Base-by-base conservation (phyloP, 179 eudicot genomes). In the Spinacia oleracea region DNA sequence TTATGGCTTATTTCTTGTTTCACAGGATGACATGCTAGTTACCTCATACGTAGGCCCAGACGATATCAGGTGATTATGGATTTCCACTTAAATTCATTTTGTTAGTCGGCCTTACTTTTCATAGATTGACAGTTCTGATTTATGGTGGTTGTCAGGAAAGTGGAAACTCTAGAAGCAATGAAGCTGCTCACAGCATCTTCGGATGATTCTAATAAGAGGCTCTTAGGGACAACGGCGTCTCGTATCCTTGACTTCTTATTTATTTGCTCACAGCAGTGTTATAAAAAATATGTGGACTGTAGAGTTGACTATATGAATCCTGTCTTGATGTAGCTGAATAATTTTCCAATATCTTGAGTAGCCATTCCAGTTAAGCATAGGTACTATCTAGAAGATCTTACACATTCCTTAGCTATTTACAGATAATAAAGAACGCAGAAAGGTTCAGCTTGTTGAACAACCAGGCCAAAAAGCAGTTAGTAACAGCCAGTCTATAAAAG, bases 371-470 rank as follows among this genome's bases (percentile, higher is more conserved):
- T 38, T 43, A 9, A 43, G 69, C 55, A 60, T 29, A n/a, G n/a
- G 27, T 45, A 56, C 29, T 60, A 18, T 62, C 12, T 48, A n/a
- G 51, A 67, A 40, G 60, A 67, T 7, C n/a, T 74, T 58, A n/a
- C 29, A 45, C 62, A 65, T 81, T 75, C 91, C 95, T 91, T 87
- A 87, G 79, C 89, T 82, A 83, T 74, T 74, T 64, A 77, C 70
- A 96, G 99, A 93, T 73, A 86, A 80, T 66, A 88, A 89, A 89
- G 97, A 89, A 78, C 95, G 98, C 76, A 90, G 99, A 84, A 93
- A 91, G 84, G 98, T 96, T 68, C 90, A 82, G 81, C 83, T 93
- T 81, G 96, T 96, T 78, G 99, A 96, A 83, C 98, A 91, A 67
- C 97, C 98, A 35, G 91, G 98, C 70, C 98, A 96, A 75, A 96